Evolutionary conservation across 176 grass and related monocot genomes (phyloP), one percentile per base, ranked within the genome.

Genomic region (Puya raimondii): DNA sequence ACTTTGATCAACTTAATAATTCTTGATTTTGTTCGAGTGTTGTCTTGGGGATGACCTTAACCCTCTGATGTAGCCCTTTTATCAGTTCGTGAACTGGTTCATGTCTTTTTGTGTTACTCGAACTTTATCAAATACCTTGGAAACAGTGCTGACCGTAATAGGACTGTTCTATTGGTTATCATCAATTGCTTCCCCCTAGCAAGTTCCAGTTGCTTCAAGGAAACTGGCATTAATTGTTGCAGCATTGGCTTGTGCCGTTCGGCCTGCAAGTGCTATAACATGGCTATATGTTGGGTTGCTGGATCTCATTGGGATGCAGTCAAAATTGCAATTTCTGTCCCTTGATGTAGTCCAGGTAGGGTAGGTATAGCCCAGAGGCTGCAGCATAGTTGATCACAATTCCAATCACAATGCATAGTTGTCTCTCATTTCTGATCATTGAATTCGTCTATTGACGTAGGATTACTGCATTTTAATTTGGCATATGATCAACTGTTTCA

Each of bases 91-190:
- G 54, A 97, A 92, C 80, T 97, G 89, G 89, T 97, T 97, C 72
- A 87, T 78, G 79, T 90, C 92, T 69, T 97, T 92, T 72, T 97
- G 86, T 20, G 90, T 97, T 63, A 23, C 23, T 23, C 23, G 93
- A 27, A 92, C 93, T 72, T 77, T 97, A 33, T 97, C 86, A 72
- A 97, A 92, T 63, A 90, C 86, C 80, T 78, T 97, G 81, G 89
- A 97, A 74, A 92, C 93, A 10, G 80, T 97, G 49, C 79, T 97
- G 68, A 97, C 93, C 29, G 18, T 87, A 23, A 71, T 82, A 70
- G 86, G 89, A 63, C 73, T 97, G 48, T 97, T 85, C 77, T 90
- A 90, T 69, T 97, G 89, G 93, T 82, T 90, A 71, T 47, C 63
- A 50, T 81, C 79, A 52, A 90, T 87, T 12, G 16, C 65, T 68